phyloP scores from a whole-genome alignment of 106 monocot genomes.

The Platanthera guangdongensis region DNA sequence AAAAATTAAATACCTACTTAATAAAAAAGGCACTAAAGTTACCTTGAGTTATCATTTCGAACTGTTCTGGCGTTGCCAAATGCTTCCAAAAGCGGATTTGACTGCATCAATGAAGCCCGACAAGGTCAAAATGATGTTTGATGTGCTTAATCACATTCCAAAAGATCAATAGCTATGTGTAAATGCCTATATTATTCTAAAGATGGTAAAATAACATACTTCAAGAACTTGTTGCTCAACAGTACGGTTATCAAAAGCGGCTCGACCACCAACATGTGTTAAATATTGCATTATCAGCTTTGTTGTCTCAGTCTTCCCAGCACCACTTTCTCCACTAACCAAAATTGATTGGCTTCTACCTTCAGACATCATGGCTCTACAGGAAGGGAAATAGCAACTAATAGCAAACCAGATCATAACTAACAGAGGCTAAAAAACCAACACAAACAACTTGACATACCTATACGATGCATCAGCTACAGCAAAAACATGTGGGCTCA shows the following conservation, averaged over 20 bases:
- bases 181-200: too few relatives aligned
- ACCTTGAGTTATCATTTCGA: constrained; percentile 65
- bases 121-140: neutral
- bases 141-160: neutral
- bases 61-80: constrained; percentile 61
- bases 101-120: constrained; percentile 22
- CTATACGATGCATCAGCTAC: constrained; percentile 57
- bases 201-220: constrained; percentile 18
- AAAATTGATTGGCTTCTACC: constrained; percentile 48
- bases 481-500: constrained; percentile 66
- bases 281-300: constrained; percentile 58
- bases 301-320: constrained; percentile 64
- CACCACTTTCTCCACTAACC: constrained; percentile 63
- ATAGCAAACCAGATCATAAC: neutral
- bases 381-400: constrained; percentile 1
- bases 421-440: neutral
- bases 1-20: neutral
- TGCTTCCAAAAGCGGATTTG: constrained; percentile 63
- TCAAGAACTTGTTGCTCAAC: constrained; percentile 62
- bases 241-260: constrained; percentile 23
- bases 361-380: constrained; percentile 51
- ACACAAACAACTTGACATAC: constrained; percentile 8
- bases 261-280: constrained; percentile 53
- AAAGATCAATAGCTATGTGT: neutral
- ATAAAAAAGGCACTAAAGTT: neutral